These are phyloP conservation scores for Hyaloscypha hepaticicola DNA, from an alignment of 495 filamentous ascomycete genomes.

Conservation along the genomic window DNA sequence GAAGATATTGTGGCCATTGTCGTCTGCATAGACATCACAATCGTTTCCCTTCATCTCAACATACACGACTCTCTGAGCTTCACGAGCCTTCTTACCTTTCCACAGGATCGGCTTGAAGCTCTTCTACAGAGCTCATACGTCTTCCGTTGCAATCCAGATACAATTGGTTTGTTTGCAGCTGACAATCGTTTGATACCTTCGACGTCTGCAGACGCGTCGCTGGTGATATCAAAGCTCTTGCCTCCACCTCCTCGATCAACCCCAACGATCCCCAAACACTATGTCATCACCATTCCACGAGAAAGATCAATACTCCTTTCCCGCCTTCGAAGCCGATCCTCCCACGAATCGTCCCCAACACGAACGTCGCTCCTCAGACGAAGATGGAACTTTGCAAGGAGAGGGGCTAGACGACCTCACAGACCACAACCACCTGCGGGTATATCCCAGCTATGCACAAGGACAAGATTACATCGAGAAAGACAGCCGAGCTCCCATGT, in stretches of 20 bases:
- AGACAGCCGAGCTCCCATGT: constrained; percentile 18
- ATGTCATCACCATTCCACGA: constrained; percentile 30
- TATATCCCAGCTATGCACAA: constrained; percentile 26
- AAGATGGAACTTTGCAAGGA: constrained; percentile 31
- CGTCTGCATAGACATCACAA: not conserved
- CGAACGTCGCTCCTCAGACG: constrained; percentile 29
- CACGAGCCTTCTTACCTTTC: not conserved
- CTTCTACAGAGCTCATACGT: not conserved
- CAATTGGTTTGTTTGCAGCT: not conserved
- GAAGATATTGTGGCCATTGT: not conserved
- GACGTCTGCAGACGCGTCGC: not conserved
- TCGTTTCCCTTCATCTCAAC: not conserved
- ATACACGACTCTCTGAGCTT: not conserved
- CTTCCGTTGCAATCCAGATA: not conserved
- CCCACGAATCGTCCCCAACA: constrained; percentile 8
- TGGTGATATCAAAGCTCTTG: not conserved
- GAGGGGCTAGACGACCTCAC: constrained; percentile 12
- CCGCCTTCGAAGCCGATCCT: constrained; percentile 23
- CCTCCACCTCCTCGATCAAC: not conserved
- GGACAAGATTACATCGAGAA: constrained; percentile 18
- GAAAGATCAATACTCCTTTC: constrained; percentile 32
- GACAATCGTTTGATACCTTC: not conserved
- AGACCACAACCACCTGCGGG: constrained; percentile 25
- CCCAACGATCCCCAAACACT: not conserved
- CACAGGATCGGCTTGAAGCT: not conserved